Evolutionary conservation across 176 grass and related monocot species (phyloP), one percentile per base, ranked within the genome.

Genomic region (Hyparrhenia diplandra): DNA sequence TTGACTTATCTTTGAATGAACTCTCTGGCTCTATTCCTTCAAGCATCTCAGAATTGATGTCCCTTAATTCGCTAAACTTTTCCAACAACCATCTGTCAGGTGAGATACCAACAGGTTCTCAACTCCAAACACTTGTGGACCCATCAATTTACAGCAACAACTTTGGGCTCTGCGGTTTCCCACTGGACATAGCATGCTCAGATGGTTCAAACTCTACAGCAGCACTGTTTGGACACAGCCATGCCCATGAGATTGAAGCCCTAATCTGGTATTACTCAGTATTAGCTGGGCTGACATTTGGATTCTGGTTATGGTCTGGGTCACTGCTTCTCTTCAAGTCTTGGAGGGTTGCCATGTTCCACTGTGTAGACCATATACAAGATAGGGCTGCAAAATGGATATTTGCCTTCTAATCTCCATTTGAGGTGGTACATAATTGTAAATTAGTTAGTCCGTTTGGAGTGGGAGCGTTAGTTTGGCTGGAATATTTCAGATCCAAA

Each of bases 111-210:
- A 64, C 6, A 0, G 75, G 66, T 18, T 51, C 46, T 72, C 67
- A 72, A 71, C 75, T 85, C 41, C 66, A 51, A 85, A 85, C 64
- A 28, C 29, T 78, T 2, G 43, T 2, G 4, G 54, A 85, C 2
- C 67, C 83, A 13, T 85, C 41, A 14, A 85, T 79, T 39, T 85
- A 85, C 8, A 72, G 29, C 13, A 79, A 78, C 42, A 85, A 85
- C 55, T 27, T 3, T 36, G 75, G 55, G 5, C 75, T 79, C 75
- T 79, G 83, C 51, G 83, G 83, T 11, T n/a, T 39, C 35, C 31
- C n/a, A n/a, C 20, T 79, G 30, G 51, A 29, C 18, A 57, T 67
- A 8, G 6, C 7, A 29, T 83, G 80, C 21, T 52, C 30, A 18
- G 5, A 74, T 24, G 57, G 21, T 65, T 65, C 59, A 52, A 52